These are phyloP conservation scores for Botrytis hyacinthi DNA, from an alignment of 2,329 filamentous ascomycete genomes.

Conservation along the genomic window DNA sequence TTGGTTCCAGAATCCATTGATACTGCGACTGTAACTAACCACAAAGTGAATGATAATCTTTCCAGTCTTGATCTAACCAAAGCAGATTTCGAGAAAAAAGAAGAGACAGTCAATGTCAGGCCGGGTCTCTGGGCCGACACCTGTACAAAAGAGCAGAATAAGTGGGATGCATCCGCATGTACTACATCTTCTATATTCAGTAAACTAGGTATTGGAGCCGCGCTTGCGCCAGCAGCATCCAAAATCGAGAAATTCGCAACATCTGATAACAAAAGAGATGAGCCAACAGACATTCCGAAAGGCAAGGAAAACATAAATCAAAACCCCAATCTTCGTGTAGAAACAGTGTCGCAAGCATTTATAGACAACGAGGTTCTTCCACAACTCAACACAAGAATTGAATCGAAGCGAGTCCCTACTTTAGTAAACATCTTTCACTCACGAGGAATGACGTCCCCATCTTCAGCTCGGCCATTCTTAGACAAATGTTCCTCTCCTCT, in stretches of 20 bases:
- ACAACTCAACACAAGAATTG: neutral
- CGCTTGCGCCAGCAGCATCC: neutral
- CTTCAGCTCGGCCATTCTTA: neutral
- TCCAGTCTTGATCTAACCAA: neutral
- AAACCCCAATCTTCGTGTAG: neutral
- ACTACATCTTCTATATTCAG: neutral
- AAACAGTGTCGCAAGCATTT: neutral
- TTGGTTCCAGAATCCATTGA: neutral
- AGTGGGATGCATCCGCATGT: neutral
- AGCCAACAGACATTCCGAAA: neutral
- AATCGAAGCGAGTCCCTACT: slow-evolving; percentile 21
- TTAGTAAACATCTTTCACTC: slow-evolving; percentile 32
- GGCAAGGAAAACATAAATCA: neutral
- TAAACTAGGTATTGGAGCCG: neutral
- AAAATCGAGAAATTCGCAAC: neutral
- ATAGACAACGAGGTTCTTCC: neutral
- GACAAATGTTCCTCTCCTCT: neutral
- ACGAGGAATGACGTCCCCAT: slow-evolving; percentile 25
- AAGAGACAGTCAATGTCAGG: neutral
- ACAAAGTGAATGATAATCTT: neutral
- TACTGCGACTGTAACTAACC: neutral
- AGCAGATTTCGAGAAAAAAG: neutral
- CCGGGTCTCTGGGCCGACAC: neutral
- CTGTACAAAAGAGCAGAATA: neutral
- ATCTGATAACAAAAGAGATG: neutral